Conservation (phyloP, 1,284 basidiomycete genomes). For the Apiotrichum domesticum region DNA sequence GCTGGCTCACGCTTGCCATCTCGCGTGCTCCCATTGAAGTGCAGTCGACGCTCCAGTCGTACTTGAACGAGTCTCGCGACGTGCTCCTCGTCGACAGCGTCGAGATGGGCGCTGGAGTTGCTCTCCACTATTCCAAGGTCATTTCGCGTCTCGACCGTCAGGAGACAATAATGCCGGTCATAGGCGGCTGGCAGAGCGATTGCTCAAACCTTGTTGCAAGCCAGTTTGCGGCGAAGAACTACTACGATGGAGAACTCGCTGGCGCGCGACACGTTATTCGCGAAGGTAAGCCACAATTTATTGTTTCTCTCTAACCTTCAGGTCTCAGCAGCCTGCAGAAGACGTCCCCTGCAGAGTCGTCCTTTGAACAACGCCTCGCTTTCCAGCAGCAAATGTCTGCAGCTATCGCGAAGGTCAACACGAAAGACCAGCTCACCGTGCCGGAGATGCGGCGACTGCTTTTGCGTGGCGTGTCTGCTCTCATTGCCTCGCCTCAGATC, state of each 20-base stretch:
- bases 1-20: conserved; percentile 80
- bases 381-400: conserved; percentile 65
- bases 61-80: conserved; percentile 67
- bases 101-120: conserved; percentile 83
- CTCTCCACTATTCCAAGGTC: conserved; percentile 72
- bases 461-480: conserved; percentile 76
- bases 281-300: conserved; percentile 24
- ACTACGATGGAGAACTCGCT: conserved; percentile 77
- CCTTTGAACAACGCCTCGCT: conserved; percentile 57
- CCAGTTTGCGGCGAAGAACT: conserved; percentile 77
- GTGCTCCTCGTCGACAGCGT: conserved; percentile 62
- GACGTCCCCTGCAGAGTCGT: conserved; percentile 56
- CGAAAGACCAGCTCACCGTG: conserved; percentile 65
- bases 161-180: conserved; percentile 50
- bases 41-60: conserved; percentile 84
- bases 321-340: conserved; percentile 57
- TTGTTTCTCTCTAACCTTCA: conserved; percentile 1
- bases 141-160: conserved; percentile 74
- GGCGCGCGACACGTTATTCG: conserved; percentile 63
- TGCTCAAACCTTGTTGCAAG: conserved; percentile 68
- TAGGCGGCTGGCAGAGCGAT: conserved; percentile 54
- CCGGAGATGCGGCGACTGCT: conserved; percentile 78
- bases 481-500: conserved; percentile 67
- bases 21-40: conserved; percentile 85
- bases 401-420: conserved; percentile 62